A percentile compares a stretch with the other conserved stretches of the same genome.
phyloP scores from a whole-genome alignment of 1,284 basidiomycete species.

The Apiotrichum laibachii region DNA sequence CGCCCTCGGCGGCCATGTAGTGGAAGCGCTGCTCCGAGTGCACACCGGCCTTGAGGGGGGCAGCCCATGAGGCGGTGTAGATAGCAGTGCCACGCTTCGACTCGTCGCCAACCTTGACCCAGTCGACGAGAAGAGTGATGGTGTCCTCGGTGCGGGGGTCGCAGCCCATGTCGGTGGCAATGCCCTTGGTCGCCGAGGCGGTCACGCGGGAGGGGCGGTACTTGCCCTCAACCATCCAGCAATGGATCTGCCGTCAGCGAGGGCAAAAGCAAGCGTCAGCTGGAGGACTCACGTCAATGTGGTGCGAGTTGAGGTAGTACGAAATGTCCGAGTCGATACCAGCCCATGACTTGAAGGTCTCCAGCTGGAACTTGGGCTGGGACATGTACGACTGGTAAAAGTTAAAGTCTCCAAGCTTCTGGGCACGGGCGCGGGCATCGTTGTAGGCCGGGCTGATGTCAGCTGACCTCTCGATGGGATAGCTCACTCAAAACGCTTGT shows the following conservation, averaged over 20 bases:
- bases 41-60: conserved; percentile 54
- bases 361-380: conserved; percentile 88
- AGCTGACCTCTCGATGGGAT: background rate
- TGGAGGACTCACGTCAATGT: conserved; percentile 58
- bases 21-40: conserved; percentile 91
- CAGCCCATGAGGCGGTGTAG: conserved; percentile 78
- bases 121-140: conserved; percentile 89
- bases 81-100: conserved; percentile 62
- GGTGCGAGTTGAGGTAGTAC: conserved; percentile 91
- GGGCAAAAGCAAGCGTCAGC: conserved; percentile 48
- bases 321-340: conserved; percentile 84
- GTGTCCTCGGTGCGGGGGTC: conserved; percentile 77
- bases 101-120: conserved; percentile 70
- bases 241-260: conserved; percentile 59
- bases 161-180: conserved; percentile 73
- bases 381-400: conserved; percentile 73
- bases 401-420: conserved; percentile 81
- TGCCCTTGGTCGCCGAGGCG: conserved; percentile 81
- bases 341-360: conserved; percentile 91
- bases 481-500: conserved; percentile 64
- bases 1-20: conserved; percentile 90
- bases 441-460: conserved; percentile 70
- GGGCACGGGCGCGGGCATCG: conserved; percentile 72
- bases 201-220: conserved; percentile 71
- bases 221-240: conserved; percentile 83